These are phyloP conservation scores for Diaporthe caulivora DNA, from an alignment of 2,329 filamentous ascomycete genomes.

Conservation along the genomic window DNA sequence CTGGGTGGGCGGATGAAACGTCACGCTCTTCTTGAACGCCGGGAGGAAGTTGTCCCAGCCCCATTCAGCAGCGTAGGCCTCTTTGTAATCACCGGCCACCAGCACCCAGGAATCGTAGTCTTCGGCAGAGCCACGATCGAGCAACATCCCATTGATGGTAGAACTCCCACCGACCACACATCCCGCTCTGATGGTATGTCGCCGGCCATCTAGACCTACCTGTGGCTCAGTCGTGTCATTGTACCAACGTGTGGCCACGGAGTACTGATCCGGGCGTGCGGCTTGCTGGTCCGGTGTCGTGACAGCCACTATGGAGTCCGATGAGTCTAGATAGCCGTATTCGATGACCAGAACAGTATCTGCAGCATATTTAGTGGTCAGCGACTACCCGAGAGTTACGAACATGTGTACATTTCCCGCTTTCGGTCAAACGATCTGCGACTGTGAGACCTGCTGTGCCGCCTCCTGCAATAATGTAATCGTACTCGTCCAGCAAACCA, in stretches of 20 bases:
- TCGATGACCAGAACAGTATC: constrained; percentile 25
- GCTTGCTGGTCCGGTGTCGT: background rate
- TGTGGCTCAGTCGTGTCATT: constrained; percentile 27
- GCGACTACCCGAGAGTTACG: background rate
- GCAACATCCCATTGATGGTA: constrained; percentile 25
- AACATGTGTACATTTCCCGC: constrained; percentile 1
- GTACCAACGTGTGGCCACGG: constrained; percentile 15
- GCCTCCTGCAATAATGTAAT: constrained; percentile 32
- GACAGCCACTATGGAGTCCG: constrained; percentile 19
- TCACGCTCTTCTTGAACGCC: constrained; percentile 27
- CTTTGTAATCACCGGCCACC: constrained; percentile 14
- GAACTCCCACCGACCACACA: constrained; percentile 24
- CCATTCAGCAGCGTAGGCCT: constrained; percentile 13
- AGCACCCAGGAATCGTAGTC: constrained; percentile 28
- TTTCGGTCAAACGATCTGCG: constrained; percentile 18
- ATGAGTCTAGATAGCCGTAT: constrained; percentile 22
- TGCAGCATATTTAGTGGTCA: background rate
- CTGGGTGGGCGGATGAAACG: constrained; percentile 5
- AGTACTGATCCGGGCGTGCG: constrained; percentile 14
- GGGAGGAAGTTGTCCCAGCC: constrained; percentile 15
- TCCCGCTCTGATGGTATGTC: constrained; percentile 23
- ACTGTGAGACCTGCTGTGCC: constrained; percentile 32
- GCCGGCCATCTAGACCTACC: constrained; percentile 1
- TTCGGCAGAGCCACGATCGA: constrained; percentile 24
- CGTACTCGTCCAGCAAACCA: constrained; percentile 29